Evolutionary conservation across 352 stramenopile genomes (phyloP), one percentile per base, ranked within the genome.

Genomic region (Phytophthora constricta): DNA sequence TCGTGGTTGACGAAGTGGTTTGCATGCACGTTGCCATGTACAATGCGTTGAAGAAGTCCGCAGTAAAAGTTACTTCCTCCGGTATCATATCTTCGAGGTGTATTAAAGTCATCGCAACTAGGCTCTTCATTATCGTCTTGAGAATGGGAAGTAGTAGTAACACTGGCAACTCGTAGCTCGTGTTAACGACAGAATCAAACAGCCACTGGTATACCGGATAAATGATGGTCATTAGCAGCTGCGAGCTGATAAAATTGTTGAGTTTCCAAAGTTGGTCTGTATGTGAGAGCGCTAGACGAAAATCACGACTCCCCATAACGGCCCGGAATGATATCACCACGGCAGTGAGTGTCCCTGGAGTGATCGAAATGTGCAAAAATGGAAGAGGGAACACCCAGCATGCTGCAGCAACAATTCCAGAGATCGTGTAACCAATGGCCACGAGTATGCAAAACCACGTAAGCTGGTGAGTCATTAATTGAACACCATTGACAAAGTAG

Each of bases 201-300:
- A 48, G 25, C 11, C 65, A 8, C 45, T 78, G 68, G 20, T 62
- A 58, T 7, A 48, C 23, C 2, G 39, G 45, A 10, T 68, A 68
- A 37, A 57, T 27, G 17, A 73, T 27, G 1, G 45, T 28, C 19
- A 71, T 28, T 17, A 65, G 27, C 13, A 31, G 8, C 31, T 74
- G 28, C 1, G 49, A 51, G 60, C 68, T 76, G 0, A 42, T n/a
- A 25, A 48, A 49, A 3, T 58, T 58, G 51, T 34, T 48, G 51
- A 28, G 41, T 5, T 58, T 9, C 16, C 33, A 17, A 14, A 58
- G 51, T 14, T 49, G 51, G 10, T 58, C 33, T 37, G n/a, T n/a
- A n/a, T n/a, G n/a, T n/a, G n/a, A n/a, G n/a, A n/a, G n/a, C n/a
- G n/a, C n/a, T n/a, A n/a, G n/a, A n/a, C n/a, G n/a, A n/a, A n/a